Conservation (phyloP, 805 yeast genomes). For the Candida maris region DNA sequence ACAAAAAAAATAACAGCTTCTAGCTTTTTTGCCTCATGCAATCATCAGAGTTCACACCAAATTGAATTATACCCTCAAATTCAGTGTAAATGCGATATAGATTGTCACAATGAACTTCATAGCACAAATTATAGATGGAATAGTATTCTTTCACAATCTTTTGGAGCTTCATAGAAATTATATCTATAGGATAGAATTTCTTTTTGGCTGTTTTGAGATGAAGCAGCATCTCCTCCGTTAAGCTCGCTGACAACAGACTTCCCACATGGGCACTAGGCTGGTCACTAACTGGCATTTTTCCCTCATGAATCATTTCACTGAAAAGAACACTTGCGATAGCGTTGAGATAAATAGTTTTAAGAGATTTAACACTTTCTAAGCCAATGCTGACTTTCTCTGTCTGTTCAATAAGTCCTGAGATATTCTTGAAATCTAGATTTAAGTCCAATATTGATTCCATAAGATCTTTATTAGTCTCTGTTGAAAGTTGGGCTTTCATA, state of each 20-base stretch:
- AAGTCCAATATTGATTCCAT: constrained; percentile 11
- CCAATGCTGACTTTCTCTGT: constrained; percentile 18
- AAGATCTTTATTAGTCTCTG: background rate
- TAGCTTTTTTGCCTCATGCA: too few species aligned
- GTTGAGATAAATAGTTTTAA: constrained; percentile 17
- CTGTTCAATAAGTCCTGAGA: constrained; percentile 18
- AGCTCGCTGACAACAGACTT: background rate
- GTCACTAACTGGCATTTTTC: background rate
- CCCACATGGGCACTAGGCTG: background rate
- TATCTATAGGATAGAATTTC: constrained; percentile 15
- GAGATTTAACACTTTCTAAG: constrained; percentile 11
- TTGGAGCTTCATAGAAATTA: constrained; percentile 8
- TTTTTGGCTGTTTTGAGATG: constrained; percentile 4
- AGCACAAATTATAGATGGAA: constrained; percentile 13
- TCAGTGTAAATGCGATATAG: constrained; percentile 8
- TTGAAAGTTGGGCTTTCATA: constrained; percentile 3
- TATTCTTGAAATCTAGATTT: constrained; percentile 15
- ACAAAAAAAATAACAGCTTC: too few species aligned
- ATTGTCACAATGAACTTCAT: constrained; percentile 12
- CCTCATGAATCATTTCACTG: constrained; percentile 4
- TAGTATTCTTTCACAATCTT: constrained; percentile 13
- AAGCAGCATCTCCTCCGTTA: background rate
- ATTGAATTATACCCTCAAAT: constrained; percentile 12
- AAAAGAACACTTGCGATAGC: constrained; percentile 13
- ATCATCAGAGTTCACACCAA: too few species aligned